phyloP scores from a whole-genome alignment of 2,329 filamentous ascomycete genomes.

The Claviceps sp. region DNA sequence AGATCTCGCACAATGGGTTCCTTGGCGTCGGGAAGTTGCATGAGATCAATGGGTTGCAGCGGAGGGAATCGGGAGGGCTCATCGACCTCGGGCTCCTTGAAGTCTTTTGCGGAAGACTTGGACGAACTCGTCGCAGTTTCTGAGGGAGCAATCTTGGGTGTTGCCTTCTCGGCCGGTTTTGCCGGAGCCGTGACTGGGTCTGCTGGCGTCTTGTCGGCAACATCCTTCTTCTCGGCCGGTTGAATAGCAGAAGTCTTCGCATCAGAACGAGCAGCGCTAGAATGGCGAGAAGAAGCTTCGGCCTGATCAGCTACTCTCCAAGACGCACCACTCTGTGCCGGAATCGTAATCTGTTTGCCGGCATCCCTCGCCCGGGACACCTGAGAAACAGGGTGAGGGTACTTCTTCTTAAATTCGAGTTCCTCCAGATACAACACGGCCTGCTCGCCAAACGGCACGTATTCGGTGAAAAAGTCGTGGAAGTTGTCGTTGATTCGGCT shows the following conservation, averaged over 20 bases:
- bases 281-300: slow-evolving; percentile 44
- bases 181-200: slow-evolving; percentile 14
- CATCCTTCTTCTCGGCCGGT: slow-evolving; percentile 17
- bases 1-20: slow-evolving; percentile 88
- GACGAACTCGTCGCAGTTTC: slow-evolving; percentile 12
- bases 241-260: slow-evolving; percentile 14
- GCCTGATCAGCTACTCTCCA: slow-evolving; percentile 59
- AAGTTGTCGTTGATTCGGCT: slow-evolving; percentile 92
- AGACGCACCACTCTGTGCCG: slow-evolving; percentile 71
- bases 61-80: slow-evolving; percentile 52
- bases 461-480: slow-evolving; percentile 98
- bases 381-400: slow-evolving; percentile 37
- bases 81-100: slow-evolving; percentile 48
- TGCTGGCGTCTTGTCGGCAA: slow-evolving; percentile 14
- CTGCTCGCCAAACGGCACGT: slow-evolving; percentile 86
- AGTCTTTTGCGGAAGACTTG: slow-evolving; percentile 20
- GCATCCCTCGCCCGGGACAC: slow-evolving; percentile 37
- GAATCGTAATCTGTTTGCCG: slow-evolving; percentile 66
- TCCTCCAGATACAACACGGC: slow-evolving; percentile 93
- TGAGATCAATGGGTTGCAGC: slow-evolving; percentile 60
- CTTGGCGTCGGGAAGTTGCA: slow-evolving; percentile 59
- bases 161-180: slow-evolving; percentile 20
- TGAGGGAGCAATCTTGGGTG: slow-evolving; percentile 7
- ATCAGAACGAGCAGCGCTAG: slow-evolving; percentile 34
- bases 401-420: slow-evolving; percentile 78